Conservation (phyloP, 2,329 filamentous ascomycete genomes). For the Ambrosiella cleistominuta region DNA sequence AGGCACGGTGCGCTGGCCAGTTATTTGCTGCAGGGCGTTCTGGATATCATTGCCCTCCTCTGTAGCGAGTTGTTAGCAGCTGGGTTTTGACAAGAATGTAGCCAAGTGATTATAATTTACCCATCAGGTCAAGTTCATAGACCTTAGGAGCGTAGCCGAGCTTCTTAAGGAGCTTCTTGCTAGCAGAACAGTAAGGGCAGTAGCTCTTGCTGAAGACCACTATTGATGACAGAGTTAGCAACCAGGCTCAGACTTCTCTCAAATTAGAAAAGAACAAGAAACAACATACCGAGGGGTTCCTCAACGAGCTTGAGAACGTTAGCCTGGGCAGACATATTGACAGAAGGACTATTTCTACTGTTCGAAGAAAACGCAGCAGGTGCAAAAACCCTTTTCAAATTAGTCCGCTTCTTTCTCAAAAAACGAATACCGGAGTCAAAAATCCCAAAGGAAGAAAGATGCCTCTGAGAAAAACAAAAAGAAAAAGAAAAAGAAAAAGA, state of each 20-base stretch:
- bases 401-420: too few species aligned
- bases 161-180: constrained; percentile 57
- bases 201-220: constrained; percentile 95
- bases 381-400: too few species aligned
- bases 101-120: constrained; percentile 32
- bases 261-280: background rate
- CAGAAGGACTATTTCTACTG: constrained; percentile 29
- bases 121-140: constrained; percentile 70
- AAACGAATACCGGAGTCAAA: too few species aligned
- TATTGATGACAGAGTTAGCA: constrained; percentile 18
- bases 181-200: constrained; percentile 77
- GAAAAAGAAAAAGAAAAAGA: too few species aligned
- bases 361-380: background rate
- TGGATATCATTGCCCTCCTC: constrained; percentile 74
- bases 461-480: too few species aligned
- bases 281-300: constrained; percentile 25
- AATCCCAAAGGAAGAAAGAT: too few species aligned
- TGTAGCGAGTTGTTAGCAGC: constrained; percentile 20
- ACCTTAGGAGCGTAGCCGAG: constrained; percentile 54
- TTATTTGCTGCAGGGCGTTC: constrained; percentile 62
- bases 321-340: constrained; percentile 64
- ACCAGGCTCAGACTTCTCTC: background rate
- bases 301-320: constrained; percentile 79
- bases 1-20: constrained; percentile 73
- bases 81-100: too few species aligned